Percentiles rank a stretch among this genome's conserved stretches.
Conservation (phyloP, 2,329 filamentous ascomycete species). For the Sclerotinia trifoliorum region DNA sequence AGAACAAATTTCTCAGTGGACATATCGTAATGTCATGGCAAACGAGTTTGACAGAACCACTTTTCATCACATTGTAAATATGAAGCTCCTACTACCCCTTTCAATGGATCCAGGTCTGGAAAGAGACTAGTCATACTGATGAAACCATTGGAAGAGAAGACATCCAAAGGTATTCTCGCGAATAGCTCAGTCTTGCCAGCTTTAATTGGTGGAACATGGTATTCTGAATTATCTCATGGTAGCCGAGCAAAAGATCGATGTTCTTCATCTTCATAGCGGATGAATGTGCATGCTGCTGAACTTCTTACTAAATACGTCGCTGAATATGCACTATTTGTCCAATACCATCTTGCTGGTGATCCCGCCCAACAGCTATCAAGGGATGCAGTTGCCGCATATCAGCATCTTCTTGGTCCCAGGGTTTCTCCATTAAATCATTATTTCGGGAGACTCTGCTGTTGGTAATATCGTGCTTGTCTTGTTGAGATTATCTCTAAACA, state of each 20-base stretch:
- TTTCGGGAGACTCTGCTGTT: constrained; percentile 51
- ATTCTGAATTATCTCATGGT: constrained; percentile 20
- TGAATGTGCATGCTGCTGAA: constrained; percentile 31
- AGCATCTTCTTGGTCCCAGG: constrained; percentile 44
- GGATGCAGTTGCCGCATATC: constrained; percentile 48
- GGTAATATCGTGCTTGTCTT: constrained; percentile 47
- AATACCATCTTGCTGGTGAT: constrained; percentile 49
- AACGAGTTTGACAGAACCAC: neutral
- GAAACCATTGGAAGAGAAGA: neutral
- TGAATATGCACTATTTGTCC: constrained; percentile 45
- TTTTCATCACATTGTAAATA: neutral
- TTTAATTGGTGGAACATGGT: constrained; percentile 37
- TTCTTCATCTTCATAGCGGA: constrained; percentile 46
- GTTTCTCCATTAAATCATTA: constrained; percentile 45
- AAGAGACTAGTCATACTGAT: neutral
- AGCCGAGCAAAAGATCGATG: constrained; percentile 30
- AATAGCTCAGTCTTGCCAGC: neutral
- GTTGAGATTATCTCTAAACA: constrained; percentile 44
- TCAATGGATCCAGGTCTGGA: neutral
- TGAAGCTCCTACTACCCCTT: neutral
- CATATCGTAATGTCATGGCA: neutral
- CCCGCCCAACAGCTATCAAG: constrained; percentile 49
- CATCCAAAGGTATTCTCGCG: neutral
- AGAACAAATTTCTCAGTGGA: neutral
- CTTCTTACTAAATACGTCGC: constrained; percentile 41